A percentile compares a stretch with the other conserved stretches of the same genome.
Conservation (phyloP, 1,139 yeast genomes). For the Hyphopichia fennica region DNA sequence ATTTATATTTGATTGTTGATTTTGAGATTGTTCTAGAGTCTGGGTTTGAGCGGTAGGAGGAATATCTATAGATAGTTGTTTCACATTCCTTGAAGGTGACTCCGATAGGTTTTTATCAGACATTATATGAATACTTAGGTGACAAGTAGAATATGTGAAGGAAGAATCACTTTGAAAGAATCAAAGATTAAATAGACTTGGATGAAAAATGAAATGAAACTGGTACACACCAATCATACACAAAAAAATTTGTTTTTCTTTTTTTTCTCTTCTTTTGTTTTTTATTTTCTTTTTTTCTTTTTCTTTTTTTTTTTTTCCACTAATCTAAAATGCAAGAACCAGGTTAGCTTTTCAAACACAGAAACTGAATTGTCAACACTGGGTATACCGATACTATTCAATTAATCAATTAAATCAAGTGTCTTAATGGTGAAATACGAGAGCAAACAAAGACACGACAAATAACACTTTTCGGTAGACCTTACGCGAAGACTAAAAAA, state of each 20-base stretch:
- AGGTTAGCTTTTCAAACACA: no score
- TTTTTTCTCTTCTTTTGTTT: no score
- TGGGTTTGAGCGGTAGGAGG: not conserved
- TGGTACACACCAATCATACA: no score
- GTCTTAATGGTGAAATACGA: not conserved
- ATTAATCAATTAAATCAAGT: not conserved
- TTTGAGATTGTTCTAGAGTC: no score
- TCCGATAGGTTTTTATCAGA: not conserved
- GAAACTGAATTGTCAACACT: no score
- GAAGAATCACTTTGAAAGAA: not conserved
- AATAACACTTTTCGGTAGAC: not conserved
- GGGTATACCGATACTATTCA: no score
- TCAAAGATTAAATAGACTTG: not conserved
- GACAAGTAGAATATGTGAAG: not conserved
- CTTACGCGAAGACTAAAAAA: not conserved
- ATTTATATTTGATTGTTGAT: not conserved
- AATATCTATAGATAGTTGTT: conserved; percentile 1
- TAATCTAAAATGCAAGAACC: no score
- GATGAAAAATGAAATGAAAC: not conserved
- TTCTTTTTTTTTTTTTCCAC: no score
- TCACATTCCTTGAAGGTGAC: conserved; percentile 2
- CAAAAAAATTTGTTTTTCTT: no score
- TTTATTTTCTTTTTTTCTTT: no score
- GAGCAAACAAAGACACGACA: conserved; percentile 1
- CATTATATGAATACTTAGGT: not conserved